These are phyloP conservation scores for Entoloma clypeatum DNA, from an alignment of 1,284 basidiomycete genomes.

Conservation along the genomic window DNA sequence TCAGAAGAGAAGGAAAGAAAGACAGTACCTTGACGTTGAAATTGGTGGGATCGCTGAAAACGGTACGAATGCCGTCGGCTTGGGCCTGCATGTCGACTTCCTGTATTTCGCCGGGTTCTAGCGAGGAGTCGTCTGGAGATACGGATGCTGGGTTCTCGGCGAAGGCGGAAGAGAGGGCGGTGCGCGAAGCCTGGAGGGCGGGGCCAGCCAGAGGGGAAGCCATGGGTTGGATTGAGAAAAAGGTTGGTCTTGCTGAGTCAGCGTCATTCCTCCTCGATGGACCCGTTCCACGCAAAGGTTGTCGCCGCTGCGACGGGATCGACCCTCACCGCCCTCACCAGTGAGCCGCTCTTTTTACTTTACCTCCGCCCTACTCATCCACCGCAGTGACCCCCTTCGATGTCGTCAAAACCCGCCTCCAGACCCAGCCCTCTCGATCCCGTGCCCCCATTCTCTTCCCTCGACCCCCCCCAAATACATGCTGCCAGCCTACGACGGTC, in stretches of 20 bases:
- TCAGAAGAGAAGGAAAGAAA: slow-evolving; percentile 4
- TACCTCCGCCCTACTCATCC: slow-evolving; percentile 6
- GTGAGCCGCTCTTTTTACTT: slow-evolving; percentile 36
- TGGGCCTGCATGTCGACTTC: slow-evolving; percentile 78
- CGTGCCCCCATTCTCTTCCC: slow-evolving; percentile 49
- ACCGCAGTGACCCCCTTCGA: slow-evolving; percentile 89
- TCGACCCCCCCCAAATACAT: slow-evolving; percentile 48
- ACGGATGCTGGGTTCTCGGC: slow-evolving; percentile 46
- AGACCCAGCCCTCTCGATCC: slow-evolving; percentile 65
- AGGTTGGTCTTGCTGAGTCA: slow-evolving; percentile 3
- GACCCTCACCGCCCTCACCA: slow-evolving; percentile 78
- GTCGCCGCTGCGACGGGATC: slow-evolving; percentile 80
- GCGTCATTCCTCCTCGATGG: slow-evolving; percentile 42
- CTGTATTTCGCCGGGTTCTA: slow-evolving; percentile 73
- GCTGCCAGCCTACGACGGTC: slow-evolving; percentile 64
- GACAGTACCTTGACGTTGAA: slow-evolving; percentile 85
- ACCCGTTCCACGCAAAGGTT: slow-evolving; percentile 74
- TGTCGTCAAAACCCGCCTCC: slow-evolving; percentile 89
- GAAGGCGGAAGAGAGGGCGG: slow-evolving; percentile 67
- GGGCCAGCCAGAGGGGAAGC: slow-evolving; percentile 51
- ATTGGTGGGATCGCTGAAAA: slow-evolving; percentile 83
- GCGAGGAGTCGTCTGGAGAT: slow-evolving; percentile 35
- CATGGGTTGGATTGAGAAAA: slow-evolving; percentile 24
- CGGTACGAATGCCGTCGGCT: slow-evolving; percentile 82
- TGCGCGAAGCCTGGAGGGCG: slow-evolving; percentile 69